A percentile compares a stretch with the other conserved stretches of the same genome.
Evolutionary conservation across 2,329 filamentous ascomycete genomes (phyloP).

Genomic region (Fusarium fujikuroi): DNA sequence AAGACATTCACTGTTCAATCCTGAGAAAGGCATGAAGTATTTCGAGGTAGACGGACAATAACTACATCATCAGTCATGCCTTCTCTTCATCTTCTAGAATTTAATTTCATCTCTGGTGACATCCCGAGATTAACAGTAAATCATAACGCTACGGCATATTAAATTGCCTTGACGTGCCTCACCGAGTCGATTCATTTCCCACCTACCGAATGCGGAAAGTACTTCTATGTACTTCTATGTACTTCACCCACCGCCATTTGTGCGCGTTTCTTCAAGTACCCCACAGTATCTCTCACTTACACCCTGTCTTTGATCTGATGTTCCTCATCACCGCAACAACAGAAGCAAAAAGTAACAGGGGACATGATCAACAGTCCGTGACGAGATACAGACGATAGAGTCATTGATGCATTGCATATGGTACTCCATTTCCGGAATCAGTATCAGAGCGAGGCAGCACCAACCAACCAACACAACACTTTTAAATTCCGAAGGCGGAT

Average conservation of each 20-base stretch:
- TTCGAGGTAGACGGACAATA: neutral
- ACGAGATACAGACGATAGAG: neutral
- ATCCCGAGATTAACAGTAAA: constrained; percentile 30
- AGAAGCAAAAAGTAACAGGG: constrained; percentile 9
- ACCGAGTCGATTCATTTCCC: constrained; percentile 33
- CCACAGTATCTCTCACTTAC: constrained; percentile 27
- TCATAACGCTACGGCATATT: constrained; percentile 32
- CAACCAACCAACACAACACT: neutral
- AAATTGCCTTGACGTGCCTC: constrained; percentile 21
- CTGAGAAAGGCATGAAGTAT: neutral
- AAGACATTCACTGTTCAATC: neutral
- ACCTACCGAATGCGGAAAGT: constrained; percentile 34
- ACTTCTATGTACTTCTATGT: neutral
- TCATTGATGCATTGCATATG: neutral
- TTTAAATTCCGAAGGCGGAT: neutral
- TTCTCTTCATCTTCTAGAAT: constrained; percentile 20
- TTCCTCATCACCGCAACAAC: constrained; percentile 35
- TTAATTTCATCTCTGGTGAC: constrained; percentile 10
- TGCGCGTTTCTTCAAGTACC: neutral
- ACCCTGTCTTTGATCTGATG: constrained; percentile 25
- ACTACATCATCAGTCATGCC: neutral
- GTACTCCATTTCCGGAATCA: neutral
- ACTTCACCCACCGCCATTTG: neutral
- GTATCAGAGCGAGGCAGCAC: neutral
- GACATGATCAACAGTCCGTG: neutral